Conservation (phyloP, 148 eudicot species). For the Hydrangea macrophylla region DNA sequence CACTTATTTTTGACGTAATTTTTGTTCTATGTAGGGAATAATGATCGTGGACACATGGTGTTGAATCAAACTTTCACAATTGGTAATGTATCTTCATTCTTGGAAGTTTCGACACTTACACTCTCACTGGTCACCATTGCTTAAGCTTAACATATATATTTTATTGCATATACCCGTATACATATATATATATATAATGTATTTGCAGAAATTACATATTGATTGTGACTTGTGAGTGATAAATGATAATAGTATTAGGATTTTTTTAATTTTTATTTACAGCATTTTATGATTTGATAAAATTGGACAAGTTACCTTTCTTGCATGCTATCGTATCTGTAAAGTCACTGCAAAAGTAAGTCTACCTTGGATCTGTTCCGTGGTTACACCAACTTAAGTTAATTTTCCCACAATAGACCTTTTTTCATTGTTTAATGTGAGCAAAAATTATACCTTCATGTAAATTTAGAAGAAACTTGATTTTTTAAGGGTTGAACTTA, state of each 20-base stretch:
- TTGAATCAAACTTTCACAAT: conserved; percentile 94
- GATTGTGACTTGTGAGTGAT: background rate
- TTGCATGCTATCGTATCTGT: no score
- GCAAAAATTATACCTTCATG: background rate
- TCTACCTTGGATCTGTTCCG: no score
- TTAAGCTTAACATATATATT: background rate
- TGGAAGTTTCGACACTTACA: background rate
- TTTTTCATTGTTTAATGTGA: background rate
- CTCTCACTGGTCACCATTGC: background rate
- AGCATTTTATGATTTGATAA: no score
- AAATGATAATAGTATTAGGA: no score
- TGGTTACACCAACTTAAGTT: no score
- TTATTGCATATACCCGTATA: background rate
- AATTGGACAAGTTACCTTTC: no score
- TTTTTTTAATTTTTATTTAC: no score
- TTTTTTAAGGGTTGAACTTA: no score
- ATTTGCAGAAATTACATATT: background rate
- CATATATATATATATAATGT: background rate
- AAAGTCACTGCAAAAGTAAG: no score
- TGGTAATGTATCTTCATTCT: conserved; percentile 44
- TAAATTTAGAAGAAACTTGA: background rate
- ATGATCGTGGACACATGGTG: conserved; percentile 71
- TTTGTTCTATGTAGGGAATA: conserved; percentile 57
- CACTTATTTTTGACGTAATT: conserved; percentile 7
- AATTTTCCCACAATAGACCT: background rate